Base-by-base conservation (phyloP, 2,329 filamentous ascomycete genomes). In the Aspergillus latus region DNA sequence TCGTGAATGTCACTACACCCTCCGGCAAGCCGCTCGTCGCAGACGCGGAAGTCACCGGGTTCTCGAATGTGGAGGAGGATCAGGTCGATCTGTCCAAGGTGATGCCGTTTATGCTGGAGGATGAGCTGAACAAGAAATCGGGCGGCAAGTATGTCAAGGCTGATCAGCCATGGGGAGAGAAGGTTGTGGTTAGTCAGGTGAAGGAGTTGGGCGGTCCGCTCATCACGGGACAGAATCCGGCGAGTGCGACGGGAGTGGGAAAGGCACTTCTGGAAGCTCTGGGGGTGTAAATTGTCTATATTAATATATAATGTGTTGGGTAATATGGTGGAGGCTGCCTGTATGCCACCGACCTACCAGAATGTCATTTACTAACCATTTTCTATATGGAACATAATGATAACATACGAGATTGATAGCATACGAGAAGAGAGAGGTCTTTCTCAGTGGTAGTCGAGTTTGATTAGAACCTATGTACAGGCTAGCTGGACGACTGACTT, bases 211-310 rank as follows among this genome's bases (percentile, higher is more conserved):
- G 68, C 4, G 69, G 70, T 0, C 64, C 65, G 36, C 55, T 80
- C 57, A 77, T 80, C 42, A 80, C 78, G 0, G 78, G 78, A 0
- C 78, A 80, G 66, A 80, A 80, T 58, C 77, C 78, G 2, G 68
- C 73, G 4, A 78, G 74, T 66, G 78, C 75, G 7, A 70, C 67
- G 1, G 73, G 63, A 1, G 70, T 80, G 28, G 78, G 72, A 0
- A 71, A 78, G 66, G 78, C 73, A 13, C 68, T 80, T 51, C 62
- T 74, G 4, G 71, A 73, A 67, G 75, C 56, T 39, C 34, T 64
- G 50, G 62, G 57, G 4, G 13, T 57, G 47, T 61, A 53, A 55
- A 8, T 15, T 5, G n/a, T 44, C 4, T 7, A 44, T 44, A 10
- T 13, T 42, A 42, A 7, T 44, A 4, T 37, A 37, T 37, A 37